Evolutionary conservation across 2,329 filamentous ascomycete genomes (phyloP), one percentile per base, ranked within the genome.

Genomic region (Aschersonia sp.): DNA sequence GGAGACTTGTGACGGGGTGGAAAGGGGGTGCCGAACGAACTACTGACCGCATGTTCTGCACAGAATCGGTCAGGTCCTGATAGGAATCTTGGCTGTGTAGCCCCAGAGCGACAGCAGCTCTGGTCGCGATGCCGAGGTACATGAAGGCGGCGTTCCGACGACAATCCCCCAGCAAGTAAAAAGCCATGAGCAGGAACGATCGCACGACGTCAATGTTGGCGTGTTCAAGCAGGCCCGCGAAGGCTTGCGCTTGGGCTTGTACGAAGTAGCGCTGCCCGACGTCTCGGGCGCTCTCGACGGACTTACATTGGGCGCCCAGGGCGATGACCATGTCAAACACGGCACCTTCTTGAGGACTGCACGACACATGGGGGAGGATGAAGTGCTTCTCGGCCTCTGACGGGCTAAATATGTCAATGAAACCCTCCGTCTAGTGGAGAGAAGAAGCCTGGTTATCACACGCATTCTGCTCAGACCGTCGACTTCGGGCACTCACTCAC

Each of bases 91-190:
- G 47, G 58, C 61, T 61, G 46, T 80, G 75, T 5, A 80, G 54
- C 0, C 78, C 78, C 0, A 82, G 55, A 0, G 76, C 74, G 2
- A 73, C 71, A 0, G 78, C 77, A 1, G 77, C 73, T 48, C 74
- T 70, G 0, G 73, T 67, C 1, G 78, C 77, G 7, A 81, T 71
- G 0, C 77, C 77, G 2, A 82, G 58, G 48, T 81, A 82, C 73
- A 82, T 78, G 47, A 78, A 82, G 0, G 77, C 77, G 0, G 77
- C 69, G 49, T 80, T 80, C 6, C 76, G 65, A 32, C 74, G 73
- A 47, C 77, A 80, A 4, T 73, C 74, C 0, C 74, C 75, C 3
- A 78, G 65, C 68, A 78, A 74, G 52, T 77, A 80, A 51, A 78
- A 77, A 0, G 75, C 68, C 70, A 80, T 74, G 12, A 78, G 62